These are phyloP conservation scores for Asterophora lycoperdoides DNA, from an alignment of 768 basidiomycete genomes.

Conservation along the genomic window DNA sequence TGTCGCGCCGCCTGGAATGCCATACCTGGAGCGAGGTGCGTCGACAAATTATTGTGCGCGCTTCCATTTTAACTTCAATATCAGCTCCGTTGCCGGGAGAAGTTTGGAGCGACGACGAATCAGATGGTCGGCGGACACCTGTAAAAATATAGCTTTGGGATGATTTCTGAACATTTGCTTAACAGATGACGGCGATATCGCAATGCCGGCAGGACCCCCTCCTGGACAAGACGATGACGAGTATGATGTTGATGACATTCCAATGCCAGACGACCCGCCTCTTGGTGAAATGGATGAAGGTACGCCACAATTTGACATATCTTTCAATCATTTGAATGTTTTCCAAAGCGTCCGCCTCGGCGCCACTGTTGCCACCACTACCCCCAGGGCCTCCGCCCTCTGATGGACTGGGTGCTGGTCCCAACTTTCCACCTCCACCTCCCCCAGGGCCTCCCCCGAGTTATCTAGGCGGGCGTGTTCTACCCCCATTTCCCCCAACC, in stretches of 20 bases:
- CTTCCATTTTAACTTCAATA: slow-evolving; percentile 1
- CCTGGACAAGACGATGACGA: slow-evolving; percentile 48
- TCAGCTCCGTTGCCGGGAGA: slow-evolving; percentile 62
- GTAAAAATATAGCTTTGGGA: neutral
- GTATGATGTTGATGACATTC: slow-evolving; percentile 75
- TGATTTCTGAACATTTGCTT: slow-evolving; percentile 4
- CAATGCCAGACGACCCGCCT: slow-evolving; percentile 83
- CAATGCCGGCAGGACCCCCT: slow-evolving; percentile 62
- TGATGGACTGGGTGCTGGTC: neutral
- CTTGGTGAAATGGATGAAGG: slow-evolving; percentile 30
- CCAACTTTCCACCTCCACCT: slow-evolving; percentile 19
- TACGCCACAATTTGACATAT: slow-evolving; percentile 5
- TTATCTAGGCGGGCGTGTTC: slow-evolving; percentile 8
- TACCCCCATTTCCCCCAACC: slow-evolving; percentile 22
- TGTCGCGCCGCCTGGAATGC: slow-evolving; percentile 94
- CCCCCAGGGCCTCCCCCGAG: slow-evolving; percentile 18
- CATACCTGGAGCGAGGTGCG: slow-evolving; percentile 86
- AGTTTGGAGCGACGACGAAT: slow-evolving; percentile 59
- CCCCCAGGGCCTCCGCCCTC: slow-evolving; percentile 23
- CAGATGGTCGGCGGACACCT: slow-evolving; percentile 32
- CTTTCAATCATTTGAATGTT: neutral
- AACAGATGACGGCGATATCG: slow-evolving; percentile 55
- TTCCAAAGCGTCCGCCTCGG: slow-evolving; percentile 6
- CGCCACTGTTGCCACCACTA: slow-evolving; percentile 10
- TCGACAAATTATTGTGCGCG: slow-evolving; percentile 9